Evolutionary conservation across 2,329 filamentous ascomycete species (phyloP).

Genomic region (Apiospora hydei): DNA sequence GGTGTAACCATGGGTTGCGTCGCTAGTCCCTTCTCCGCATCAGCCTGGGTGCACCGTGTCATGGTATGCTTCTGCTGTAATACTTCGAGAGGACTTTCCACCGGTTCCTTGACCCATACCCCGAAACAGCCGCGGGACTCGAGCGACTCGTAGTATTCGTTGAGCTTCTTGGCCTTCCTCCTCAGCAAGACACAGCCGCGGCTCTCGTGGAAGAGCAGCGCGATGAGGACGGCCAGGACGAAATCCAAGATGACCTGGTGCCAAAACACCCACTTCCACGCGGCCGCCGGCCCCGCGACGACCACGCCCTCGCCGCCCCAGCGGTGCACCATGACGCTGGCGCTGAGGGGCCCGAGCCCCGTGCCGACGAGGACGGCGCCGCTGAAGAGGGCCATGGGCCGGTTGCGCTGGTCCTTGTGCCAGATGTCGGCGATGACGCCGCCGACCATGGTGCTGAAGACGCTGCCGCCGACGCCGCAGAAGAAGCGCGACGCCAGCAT

Average conservation of each 20-base stretch:
- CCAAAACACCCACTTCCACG: slow-evolving; percentile 91
- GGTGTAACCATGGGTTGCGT: neutral
- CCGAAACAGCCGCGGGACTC: slow-evolving; percentile 69
- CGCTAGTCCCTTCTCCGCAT: slow-evolving; percentile 30
- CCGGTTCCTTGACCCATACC: slow-evolving; percentile 45
- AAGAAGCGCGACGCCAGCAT: slow-evolving; percentile 81
- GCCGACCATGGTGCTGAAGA: slow-evolving; percentile 90
- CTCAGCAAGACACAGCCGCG: slow-evolving; percentile 81
- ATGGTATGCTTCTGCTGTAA: neutral
- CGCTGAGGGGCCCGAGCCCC: slow-evolving; percentile 77
- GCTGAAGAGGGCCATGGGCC: slow-evolving; percentile 90
- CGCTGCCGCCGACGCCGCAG: slow-evolving; percentile 77
- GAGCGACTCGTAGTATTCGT: slow-evolving; percentile 78
- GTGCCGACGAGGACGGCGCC: slow-evolving; percentile 80
- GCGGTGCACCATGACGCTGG: slow-evolving; percentile 68
- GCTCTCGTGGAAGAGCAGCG: slow-evolving; percentile 80
- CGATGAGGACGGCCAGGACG: slow-evolving; percentile 68
- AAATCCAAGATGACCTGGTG: slow-evolving; percentile 77
- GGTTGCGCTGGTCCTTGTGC: slow-evolving; percentile 79
- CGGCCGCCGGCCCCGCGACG: slow-evolving; percentile 36
- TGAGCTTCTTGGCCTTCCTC: slow-evolving; percentile 75
- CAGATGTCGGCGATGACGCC: slow-evolving; percentile 90
- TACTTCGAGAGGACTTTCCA: slow-evolving; percentile 11
- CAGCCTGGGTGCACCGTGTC: neutral
- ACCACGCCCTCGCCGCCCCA: slow-evolving; percentile 47